phyloP scores from a whole-genome alignment of 2,329 filamentous ascomycete species.

The Phyllosticta citriasiana region DNA sequence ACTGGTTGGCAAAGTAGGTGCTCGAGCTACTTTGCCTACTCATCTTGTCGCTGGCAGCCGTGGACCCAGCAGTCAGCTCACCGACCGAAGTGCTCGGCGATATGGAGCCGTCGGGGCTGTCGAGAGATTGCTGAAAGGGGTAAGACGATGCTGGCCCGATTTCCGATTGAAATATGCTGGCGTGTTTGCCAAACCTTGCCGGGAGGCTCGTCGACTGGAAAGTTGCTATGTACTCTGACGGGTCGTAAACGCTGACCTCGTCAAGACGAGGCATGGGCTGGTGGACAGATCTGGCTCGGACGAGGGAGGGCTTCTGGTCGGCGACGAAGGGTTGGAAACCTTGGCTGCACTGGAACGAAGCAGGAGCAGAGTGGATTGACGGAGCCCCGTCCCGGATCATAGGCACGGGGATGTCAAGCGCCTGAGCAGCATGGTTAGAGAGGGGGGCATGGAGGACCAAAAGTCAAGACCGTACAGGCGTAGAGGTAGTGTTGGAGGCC shows the following conservation, averaged over 20 bases:
- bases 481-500: constrained; percentile 15
- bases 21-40: constrained; percentile 37
- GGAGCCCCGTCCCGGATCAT: constrained; percentile 20
- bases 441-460: constrained; percentile 17
- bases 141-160: constrained; percentile 14
- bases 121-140: constrained; percentile 16
- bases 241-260: constrained; percentile 25
- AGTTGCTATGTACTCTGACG: constrained; percentile 26
- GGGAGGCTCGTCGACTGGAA: constrained; percentile 13
- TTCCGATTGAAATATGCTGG: constrained; percentile 13
- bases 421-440: constrained; percentile 22
- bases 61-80: constrained; percentile 27
- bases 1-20: constrained; percentile 29
- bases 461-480: constrained; percentile 23
- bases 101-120: constrained; percentile 22
- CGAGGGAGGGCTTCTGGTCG: constrained; percentile 18
- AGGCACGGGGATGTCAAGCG: constrained; percentile 14
- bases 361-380: constrained; percentile 23
- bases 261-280: constrained; percentile 18
- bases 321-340: constrained; percentile 11
- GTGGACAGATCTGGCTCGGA: constrained; percentile 16
- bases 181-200: constrained; percentile 6
- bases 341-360: constrained; percentile 2
- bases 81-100: constrained; percentile 28
- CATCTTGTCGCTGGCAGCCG: constrained; percentile 30